Percentiles rank a stretch among this genome's conserved stretches.
These are phyloP conservation scores for Suillus subluteus DNA, from an alignment of 768 basidiomycete genomes.

Conservation along the genomic window DNA sequence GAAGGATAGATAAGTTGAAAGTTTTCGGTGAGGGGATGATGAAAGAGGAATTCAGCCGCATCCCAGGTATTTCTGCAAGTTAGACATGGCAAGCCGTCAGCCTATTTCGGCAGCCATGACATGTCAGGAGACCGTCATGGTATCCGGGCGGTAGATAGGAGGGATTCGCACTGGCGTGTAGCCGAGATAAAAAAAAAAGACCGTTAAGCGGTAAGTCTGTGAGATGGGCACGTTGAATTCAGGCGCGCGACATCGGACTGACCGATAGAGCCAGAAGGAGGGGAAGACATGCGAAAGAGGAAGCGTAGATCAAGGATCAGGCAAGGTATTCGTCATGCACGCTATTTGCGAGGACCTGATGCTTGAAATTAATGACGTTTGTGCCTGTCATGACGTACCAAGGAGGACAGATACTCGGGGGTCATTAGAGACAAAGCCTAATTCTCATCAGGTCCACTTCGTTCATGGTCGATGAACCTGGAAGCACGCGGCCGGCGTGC, in stretches of 20 bases:
- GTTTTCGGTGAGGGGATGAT: slow-evolving; percentile 10
- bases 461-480: slow-evolving; percentile 15
- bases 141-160: slow-evolving; percentile 22
- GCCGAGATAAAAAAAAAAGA: slow-evolving; percentile 24
- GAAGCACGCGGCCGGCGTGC: slow-evolving; percentile 14
- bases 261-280: slow-evolving; percentile 14
- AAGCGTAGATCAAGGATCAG: slow-evolving; percentile 18
- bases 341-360: slow-evolving; percentile 13
- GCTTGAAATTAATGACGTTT: slow-evolving; percentile 17
- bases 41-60: slow-evolving; percentile 5
- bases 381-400: slow-evolving; percentile 35
- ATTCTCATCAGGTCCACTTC: slow-evolving; percentile 18
- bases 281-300: slow-evolving; percentile 22
- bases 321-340: slow-evolving; percentile 18
- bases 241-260: slow-evolving; percentile 17
- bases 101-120: slow-evolving; percentile 28
- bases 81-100: slow-evolving; percentile 14
- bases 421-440: slow-evolving; percentile 27
- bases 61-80: slow-evolving; percentile 30
- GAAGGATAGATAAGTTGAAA: slow-evolving; percentile 17
- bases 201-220: slow-evolving; percentile 16
- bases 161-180: slow-evolving; percentile 18
- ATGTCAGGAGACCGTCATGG: slow-evolving; percentile 22
- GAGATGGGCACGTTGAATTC: slow-evolving; percentile 20
- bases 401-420: slow-evolving; percentile 15